Conservation (phyloP, 176 grass and related monocot genomes). For the Avena insularis region DNA sequence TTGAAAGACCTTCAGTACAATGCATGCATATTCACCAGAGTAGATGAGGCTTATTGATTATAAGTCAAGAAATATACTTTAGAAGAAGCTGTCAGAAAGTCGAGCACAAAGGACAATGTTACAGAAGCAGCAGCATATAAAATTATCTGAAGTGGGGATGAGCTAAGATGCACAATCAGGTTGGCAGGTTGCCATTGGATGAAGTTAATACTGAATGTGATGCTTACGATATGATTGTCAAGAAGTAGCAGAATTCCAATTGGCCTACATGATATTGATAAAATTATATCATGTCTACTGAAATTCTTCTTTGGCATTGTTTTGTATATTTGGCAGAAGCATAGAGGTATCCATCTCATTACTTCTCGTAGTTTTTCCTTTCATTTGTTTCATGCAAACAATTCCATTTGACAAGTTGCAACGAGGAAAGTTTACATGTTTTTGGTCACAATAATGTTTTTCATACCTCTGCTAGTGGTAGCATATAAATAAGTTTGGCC, state of each 20-base stretch:
- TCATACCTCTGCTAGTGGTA: constrained; percentile 94
- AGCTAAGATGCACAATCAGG: constrained; percentile 29
- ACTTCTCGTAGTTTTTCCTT: constrained; percentile 19
- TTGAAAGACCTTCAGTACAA: background rate
- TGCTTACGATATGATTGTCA: constrained; percentile 21
- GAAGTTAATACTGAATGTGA: constrained; percentile 17
- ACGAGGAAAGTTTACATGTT: constrained; percentile 3
- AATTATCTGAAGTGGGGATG: constrained; percentile 1
- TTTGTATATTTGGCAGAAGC: constrained; percentile 28
- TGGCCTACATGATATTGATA: background rate
- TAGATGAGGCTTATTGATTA: background rate
- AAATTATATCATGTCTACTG: constrained; percentile 35
- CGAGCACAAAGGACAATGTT: constrained; percentile 20
- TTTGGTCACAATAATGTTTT: constrained; percentile 22
- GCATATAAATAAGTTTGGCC: constrained; percentile 83
- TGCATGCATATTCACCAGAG: constrained; percentile 25
- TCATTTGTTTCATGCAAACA: constrained; percentile 27
- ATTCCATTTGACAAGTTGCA: constrained; percentile 31
- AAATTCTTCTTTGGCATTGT: background rate
- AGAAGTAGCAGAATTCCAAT: constrained; percentile 7
- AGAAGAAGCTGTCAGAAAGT: constrained; percentile 19
- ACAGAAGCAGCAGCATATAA: constrained; percentile 14
- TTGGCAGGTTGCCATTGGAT: constrained; percentile 16
- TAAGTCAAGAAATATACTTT: constrained; percentile 21
- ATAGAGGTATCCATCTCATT: constrained; percentile 12